Evolutionary conservation across 148 eudicot genomes (phyloP).

Genomic region (Cornus controversa): DNA sequence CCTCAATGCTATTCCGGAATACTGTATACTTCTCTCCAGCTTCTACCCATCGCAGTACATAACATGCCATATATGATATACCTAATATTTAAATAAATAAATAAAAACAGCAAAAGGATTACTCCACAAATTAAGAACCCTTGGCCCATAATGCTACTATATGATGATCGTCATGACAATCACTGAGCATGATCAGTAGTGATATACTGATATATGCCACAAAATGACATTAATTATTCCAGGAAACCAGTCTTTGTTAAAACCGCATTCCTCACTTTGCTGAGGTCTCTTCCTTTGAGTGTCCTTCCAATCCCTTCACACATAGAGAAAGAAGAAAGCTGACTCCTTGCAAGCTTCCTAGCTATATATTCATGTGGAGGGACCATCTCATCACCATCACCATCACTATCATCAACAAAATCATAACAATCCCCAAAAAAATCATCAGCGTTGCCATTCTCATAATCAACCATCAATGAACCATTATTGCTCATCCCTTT

Average conservation of each 20-base stretch:
- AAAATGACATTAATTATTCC: slow-evolving; percentile 32
- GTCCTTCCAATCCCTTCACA: slow-evolving; percentile 93
- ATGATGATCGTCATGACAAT: neutral
- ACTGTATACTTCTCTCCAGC: too few species aligned
- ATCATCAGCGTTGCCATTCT: too few species aligned
- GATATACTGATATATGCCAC: neutral
- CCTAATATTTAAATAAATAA: too few species aligned
- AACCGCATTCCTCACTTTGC: slow-evolving; percentile 72
- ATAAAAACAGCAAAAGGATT: too few species aligned
- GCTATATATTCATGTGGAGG: slow-evolving; percentile 95
- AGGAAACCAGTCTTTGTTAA: slow-evolving; percentile 78
- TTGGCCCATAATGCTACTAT: too few species aligned
- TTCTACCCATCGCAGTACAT: too few species aligned
- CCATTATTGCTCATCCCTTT: too few species aligned
- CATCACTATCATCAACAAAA: slow-evolving; percentile 24
- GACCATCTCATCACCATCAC: slow-evolving; percentile 44
- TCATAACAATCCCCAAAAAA: slow-evolving; percentile 10
- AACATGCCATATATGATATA: too few species aligned
- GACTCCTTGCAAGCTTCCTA: slow-evolving; percentile 60
- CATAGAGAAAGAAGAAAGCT: slow-evolving; percentile 65
- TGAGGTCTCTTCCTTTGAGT: slow-evolving; percentile 87
- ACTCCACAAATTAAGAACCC: neutral
- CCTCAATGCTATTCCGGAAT: too few species aligned
- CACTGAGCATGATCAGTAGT: neutral
- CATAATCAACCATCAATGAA: too few species aligned